Percentiles rank a stretch among this genome's conserved stretches.
Conservation (phyloP, 768 basidiomycete species). For the Nidularia sp. region DNA sequence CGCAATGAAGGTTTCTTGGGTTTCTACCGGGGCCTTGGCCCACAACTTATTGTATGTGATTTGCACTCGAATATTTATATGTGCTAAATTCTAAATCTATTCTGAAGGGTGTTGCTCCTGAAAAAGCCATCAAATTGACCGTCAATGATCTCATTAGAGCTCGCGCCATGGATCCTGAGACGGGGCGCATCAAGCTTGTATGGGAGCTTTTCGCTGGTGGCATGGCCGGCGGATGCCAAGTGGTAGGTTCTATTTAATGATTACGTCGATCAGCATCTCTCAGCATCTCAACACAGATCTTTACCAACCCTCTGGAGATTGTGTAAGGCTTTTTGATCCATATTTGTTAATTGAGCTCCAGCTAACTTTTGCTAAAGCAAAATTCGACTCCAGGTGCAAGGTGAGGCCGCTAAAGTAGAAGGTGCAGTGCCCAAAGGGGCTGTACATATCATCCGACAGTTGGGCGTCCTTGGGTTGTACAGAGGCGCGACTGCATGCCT, state of each 20-base stretch:
- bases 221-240: constrained; percentile 94
- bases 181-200: constrained; percentile 85
- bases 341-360: constrained; percentile 2
- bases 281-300: constrained; percentile 54
- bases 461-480: constrained; percentile 92
- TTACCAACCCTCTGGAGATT: constrained; percentile 97
- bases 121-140: constrained; percentile 97
- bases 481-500: constrained; percentile 91
- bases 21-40: constrained; percentile 96
- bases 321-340: constrained; percentile 50
- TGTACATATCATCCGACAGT: constrained; percentile 85
- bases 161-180: constrained; percentile 88
- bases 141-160: constrained; percentile 90
- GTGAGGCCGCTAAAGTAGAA: constrained; percentile 86
- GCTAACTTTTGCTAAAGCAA: constrained; percentile 45
- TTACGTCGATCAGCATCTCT: constrained; percentile 3
- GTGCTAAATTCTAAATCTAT: no score
- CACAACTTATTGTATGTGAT: constrained; percentile 85
- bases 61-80: no score
- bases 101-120: constrained; percentile 84
- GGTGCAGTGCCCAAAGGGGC: constrained; percentile 83
- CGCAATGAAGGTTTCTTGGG: constrained; percentile 90
- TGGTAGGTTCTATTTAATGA: constrained; percentile 52
- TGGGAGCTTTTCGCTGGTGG: constrained; percentile 95
- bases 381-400: constrained; percentile 93